Percentiles rank a stretch among this genome's conserved stretches.
Conservation (phyloP, 225 moss, liverwort and hornwort genomes). For the Straminergon stramineum region DNA sequence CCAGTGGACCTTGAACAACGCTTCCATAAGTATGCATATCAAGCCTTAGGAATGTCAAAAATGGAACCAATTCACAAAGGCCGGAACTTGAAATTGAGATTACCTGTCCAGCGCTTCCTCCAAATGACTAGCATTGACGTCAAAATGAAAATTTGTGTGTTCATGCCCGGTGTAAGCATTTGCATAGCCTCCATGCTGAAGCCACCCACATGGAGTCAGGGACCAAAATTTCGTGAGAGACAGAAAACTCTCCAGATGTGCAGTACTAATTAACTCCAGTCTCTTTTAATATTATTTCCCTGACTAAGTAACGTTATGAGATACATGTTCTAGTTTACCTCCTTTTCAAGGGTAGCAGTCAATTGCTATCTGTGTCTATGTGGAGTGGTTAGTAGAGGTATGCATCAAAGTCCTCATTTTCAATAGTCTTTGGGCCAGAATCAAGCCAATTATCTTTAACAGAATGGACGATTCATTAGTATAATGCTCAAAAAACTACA, state of each 20-base stretch:
- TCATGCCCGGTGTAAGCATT: conserved; percentile 89
- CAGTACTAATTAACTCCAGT: not conserved
- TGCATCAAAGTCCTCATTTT: not conserved
- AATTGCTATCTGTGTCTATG: not conserved
- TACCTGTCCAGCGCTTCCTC: conserved; percentile 89
- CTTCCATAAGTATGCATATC: not conserved
- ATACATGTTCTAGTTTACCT: not conserved
- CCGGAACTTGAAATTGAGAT: not conserved
- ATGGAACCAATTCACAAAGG: not conserved
- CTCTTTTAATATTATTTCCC: too few species aligned
- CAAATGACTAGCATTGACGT: conserved; percentile 76
- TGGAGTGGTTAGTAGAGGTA: not conserved
- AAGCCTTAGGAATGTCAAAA: not conserved
- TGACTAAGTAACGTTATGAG: not conserved
- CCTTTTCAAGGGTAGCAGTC: not conserved
- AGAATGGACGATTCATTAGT: not conserved
- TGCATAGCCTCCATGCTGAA: conserved; percentile 88
- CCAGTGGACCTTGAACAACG: not conserved
- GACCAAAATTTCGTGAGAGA: not conserved
- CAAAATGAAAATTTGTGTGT: conserved; percentile 88
- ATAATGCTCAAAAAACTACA: not conserved
- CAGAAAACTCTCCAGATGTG: not conserved
- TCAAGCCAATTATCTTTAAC: not conserved
- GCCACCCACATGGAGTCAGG: not conserved
- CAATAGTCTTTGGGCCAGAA: not conserved